phyloP scores from a whole-genome alignment of 2,329 filamentous ascomycete genomes.

The Nemania sp. region DNA sequence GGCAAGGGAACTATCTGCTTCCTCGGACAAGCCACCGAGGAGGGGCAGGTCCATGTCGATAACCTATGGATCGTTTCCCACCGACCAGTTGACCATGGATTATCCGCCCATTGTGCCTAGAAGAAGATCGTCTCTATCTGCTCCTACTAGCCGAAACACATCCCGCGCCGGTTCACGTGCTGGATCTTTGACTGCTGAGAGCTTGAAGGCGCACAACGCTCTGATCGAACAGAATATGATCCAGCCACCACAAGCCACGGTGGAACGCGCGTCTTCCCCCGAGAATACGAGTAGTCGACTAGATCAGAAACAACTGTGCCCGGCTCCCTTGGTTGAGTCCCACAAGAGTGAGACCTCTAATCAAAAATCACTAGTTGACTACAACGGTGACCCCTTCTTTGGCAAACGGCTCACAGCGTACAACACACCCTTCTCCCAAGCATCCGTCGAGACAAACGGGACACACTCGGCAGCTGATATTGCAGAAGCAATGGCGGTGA shows the following conservation, averaged over 20 bases:
- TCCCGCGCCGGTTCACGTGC: slow-evolving; percentile 50
- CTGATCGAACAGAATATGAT: slow-evolving; percentile 51
- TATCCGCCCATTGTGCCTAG: slow-evolving; percentile 68
- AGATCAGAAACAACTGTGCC: slow-evolving; percentile 49
- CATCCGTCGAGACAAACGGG: slow-evolving; percentile 70
- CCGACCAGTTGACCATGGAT: slow-evolving; percentile 69
- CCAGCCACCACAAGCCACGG: slow-evolving; percentile 46
- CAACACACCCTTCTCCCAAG: slow-evolving; percentile 72
- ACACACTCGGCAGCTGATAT: slow-evolving; percentile 70
- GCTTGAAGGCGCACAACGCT: slow-evolving; percentile 66
- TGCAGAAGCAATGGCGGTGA: slow-evolving; percentile 71
- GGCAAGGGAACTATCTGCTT: slow-evolving; percentile 57
- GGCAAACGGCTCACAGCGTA: slow-evolving; percentile 66
- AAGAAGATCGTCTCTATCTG: slow-evolving; percentile 71
- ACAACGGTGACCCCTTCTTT: slow-evolving; percentile 66
- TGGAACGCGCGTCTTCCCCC: slow-evolving; percentile 47
- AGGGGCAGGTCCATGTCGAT: slow-evolving; percentile 60
- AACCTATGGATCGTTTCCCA: slow-evolving; percentile 58
- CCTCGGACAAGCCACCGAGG: slow-evolving; percentile 58
- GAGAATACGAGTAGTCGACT: slow-evolving; percentile 45
- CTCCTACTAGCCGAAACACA: slow-evolving; percentile 69
- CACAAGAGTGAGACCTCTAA: slow-evolving; percentile 50
- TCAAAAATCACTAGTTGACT: slow-evolving; percentile 59
- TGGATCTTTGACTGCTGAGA: slow-evolving; percentile 69
- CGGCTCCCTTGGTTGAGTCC: slow-evolving; percentile 52